These are phyloP conservation scores for Pichia sp. DNA, from an alignment of 1,139 yeast genomes.

Conservation along the genomic window DNA sequence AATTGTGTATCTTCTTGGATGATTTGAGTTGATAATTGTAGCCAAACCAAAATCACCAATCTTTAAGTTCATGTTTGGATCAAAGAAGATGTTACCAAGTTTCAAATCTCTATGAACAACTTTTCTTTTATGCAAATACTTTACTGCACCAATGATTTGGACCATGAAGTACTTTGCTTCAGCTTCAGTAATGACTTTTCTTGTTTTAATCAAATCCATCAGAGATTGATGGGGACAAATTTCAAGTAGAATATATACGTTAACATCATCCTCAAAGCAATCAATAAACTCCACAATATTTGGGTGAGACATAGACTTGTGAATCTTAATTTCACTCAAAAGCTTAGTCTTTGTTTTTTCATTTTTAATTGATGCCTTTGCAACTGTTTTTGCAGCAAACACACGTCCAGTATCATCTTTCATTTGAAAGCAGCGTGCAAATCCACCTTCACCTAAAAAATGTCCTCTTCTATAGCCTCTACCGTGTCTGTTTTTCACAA, in stretches of 20 bases:
- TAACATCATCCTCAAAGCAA: constrained; percentile 90
- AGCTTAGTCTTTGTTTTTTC: constrained; percentile 87
- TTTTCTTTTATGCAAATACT: constrained; percentile 82
- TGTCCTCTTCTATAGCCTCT: constrained; percentile 86
- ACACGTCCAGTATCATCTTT: constrained; percentile 77
- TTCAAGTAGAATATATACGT: constrained; percentile 87
- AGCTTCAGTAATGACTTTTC: constrained; percentile 80
- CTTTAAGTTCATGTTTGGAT: constrained; percentile 84
- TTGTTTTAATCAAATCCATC: constrained; percentile 82
- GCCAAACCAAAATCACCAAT: constrained; percentile 97
- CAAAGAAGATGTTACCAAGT: constrained; percentile 89
- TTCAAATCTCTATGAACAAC: constrained; percentile 96
- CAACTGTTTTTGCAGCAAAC: constrained; percentile 96
- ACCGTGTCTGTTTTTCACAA: constrained; percentile 80
- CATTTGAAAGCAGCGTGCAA: constrained; percentile 97
- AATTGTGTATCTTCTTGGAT: constrained; percentile 79
- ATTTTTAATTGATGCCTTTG: constrained; percentile 85
- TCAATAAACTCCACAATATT: constrained; percentile 88
- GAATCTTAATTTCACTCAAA: constrained; percentile 90
- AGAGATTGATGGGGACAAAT: constrained; percentile 90
- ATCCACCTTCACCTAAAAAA: constrained; percentile 96
- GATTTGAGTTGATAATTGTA: constrained; percentile 59
- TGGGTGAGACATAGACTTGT: constrained; percentile 81
- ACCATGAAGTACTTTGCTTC: constrained; percentile 88
- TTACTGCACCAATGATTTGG: constrained; percentile 89